Percentiles rank a stretch among this genome's conserved stretches.
Evolutionary conservation across 768 basidiomycete species (phyloP).

Genomic region (Roridomyces roridus): DNA sequence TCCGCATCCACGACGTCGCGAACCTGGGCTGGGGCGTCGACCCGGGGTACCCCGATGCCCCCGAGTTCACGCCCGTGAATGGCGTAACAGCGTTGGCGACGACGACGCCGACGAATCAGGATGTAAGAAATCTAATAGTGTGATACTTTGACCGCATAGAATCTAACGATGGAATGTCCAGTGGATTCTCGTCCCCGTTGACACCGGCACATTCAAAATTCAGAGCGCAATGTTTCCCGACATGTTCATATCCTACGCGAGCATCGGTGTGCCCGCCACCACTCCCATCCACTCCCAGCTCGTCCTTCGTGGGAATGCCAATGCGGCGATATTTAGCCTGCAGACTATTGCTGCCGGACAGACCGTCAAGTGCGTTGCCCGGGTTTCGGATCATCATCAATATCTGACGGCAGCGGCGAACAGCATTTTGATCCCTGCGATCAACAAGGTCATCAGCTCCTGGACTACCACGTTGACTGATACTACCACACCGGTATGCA

Average conservation of each 20-base stretch:
- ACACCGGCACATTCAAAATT: constrained; percentile 1
- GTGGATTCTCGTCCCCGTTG: constrained; percentile 9
- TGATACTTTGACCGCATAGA: too few relatives aligned
- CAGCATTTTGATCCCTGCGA: background rate
- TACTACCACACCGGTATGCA: background rate
- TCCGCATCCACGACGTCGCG: too few relatives aligned
- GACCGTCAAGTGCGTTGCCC: too few relatives aligned
- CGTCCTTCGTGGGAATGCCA: background rate
- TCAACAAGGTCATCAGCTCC: background rate
- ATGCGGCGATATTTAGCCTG: constrained; percentile 5
- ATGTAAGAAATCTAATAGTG: background rate
- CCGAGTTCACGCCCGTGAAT: constrained; percentile 6
- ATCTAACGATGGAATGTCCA: too few relatives aligned
- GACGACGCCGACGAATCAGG: background rate
- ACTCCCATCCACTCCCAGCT: constrained; percentile 1
- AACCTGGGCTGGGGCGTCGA: too few relatives aligned
- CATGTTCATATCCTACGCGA: constrained; percentile 8
- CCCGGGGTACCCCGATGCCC: background rate
- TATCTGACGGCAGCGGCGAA: too few relatives aligned
- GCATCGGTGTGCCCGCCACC: background rate
- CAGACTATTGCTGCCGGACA: too few relatives aligned
- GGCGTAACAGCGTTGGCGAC: background rate
- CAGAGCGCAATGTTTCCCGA: constrained; percentile 3
- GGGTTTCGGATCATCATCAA: too few relatives aligned
- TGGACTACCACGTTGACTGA: background rate